Evolutionary conservation across 1,284 basidiomycete genomes (phyloP), one percentile per base, ranked within the genome.

Genomic region (Puccinia sorghi): DNA sequence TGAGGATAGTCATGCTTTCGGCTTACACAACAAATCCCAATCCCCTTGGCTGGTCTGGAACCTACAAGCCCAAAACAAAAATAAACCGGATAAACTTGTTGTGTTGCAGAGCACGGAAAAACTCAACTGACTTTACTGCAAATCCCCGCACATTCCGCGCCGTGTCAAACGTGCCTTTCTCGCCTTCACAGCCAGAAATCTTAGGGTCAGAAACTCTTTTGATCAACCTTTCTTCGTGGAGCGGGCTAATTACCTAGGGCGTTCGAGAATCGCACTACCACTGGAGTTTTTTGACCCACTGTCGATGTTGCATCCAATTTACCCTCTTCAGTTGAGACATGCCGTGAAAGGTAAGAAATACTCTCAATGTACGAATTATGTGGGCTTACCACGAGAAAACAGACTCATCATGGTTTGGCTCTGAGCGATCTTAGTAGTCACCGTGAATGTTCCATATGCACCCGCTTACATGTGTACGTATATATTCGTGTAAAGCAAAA

Each of bases 81-180:
- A 11, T 39, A 39, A 9, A 72, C n/a, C 54, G 48, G 4, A 2
- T 27, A 71, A 56, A 39, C 17, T 17, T 17, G 32, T 22, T 2
- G 9, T 15, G 17, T 20, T 32, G 11, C 32, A 5, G 46, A 46
- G 63, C 15, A 25, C 6, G 52, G 8, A 6, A 72, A 59, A 2
- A 22, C 17, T 15, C 12, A 39, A 63, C 50, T 66, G 41, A 75
- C 73, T 75, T 75, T 17, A 75, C 25, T 3, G 73, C 73, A 25
- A 75, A 75, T 22, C 73, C 73, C 11, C 73, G 73, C n/a, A 75
- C n/a, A 37, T 75, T 75, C 17, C 73, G 57, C 50, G 73, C 73
- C 46, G 73, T 75, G 27, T 75, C 73, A 56, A 64, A 75, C 13
- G 46, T 41, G 12, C 73, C 73, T n/a, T 75, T 66, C 5, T 66